A percentile compares a stretch with the other conserved stretches of the same genome.
Evolutionary conservation across 768 basidiomycete genomes (phyloP).

Genomic region (Suillus ampliporus): DNA sequence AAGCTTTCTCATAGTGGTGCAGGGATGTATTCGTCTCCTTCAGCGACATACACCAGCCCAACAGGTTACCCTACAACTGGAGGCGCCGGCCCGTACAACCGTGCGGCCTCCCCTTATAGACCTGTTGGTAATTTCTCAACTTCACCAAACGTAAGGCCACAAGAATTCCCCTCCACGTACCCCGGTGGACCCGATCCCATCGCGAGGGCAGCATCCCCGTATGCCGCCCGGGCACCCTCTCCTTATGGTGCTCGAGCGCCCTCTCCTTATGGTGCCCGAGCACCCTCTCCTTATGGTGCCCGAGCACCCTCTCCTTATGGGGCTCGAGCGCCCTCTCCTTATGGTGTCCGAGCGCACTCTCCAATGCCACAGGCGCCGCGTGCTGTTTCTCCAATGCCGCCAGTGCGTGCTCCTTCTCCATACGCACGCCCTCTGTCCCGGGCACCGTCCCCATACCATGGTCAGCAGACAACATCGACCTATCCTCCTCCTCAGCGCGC

Average conservation of each 20-base stretch:
- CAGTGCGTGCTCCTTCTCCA: conserved; percentile 27
- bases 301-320: conserved; percentile 23
- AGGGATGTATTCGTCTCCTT: conserved; percentile 30
- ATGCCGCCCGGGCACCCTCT: conserved; percentile 30
- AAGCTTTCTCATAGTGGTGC: conserved; percentile 50
- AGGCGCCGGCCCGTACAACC: conserved; percentile 30
- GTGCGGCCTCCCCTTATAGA: conserved; percentile 43
- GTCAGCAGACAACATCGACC: conserved; percentile 3
- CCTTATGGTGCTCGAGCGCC: conserved; percentile 1
- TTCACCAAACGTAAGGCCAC: conserved; percentile 57
- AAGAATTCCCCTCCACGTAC: conserved; percentile 50
- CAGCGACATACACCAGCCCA: conserved; percentile 32
- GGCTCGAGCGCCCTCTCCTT: conserved; percentile 31
- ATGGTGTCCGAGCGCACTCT: conserved; percentile 17
- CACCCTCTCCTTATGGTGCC: conserved; percentile 1
- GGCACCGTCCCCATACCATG: conserved; percentile 35
- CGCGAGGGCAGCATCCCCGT: conserved; percentile 38
- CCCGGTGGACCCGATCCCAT: conserved; percentile 43
- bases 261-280: conserved; percentile 5
- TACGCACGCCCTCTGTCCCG: conserved; percentile 27
- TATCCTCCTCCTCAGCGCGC: conserved; percentile 24
- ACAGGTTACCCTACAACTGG: conserved; percentile 36
- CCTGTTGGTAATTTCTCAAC: conserved; percentile 35
- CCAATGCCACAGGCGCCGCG: conserved; percentile 33
- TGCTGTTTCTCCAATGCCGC: conserved; percentile 36